phyloP scores from a whole-genome alignment of 805 yeast genomes.

The Candida sonorensis region DNA sequence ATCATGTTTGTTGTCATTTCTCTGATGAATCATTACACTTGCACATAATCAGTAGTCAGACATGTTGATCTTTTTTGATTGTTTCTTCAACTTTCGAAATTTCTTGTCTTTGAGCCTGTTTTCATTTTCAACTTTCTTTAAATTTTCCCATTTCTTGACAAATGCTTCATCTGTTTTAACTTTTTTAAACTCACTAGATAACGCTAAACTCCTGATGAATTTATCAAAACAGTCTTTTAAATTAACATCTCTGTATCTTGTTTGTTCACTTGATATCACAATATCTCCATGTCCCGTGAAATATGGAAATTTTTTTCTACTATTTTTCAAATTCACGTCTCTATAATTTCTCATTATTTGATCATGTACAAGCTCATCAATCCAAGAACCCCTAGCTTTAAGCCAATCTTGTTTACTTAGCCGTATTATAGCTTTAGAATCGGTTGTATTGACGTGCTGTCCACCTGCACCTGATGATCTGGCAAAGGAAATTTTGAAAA shows the following conservation, averaged over 20 bases:
- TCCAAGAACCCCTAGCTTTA: slow-evolving; percentile 37
- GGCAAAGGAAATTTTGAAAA: slow-evolving; percentile 34
- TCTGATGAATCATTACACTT: no score
- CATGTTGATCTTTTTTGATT: slow-evolving; percentile 11
- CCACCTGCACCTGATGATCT: slow-evolving; percentile 57
- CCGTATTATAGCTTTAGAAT: slow-evolving; percentile 35
- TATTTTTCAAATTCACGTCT: slow-evolving; percentile 10
- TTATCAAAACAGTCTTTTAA: slow-evolving; percentile 39
- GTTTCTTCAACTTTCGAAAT: no score
- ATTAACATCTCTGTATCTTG: slow-evolving; percentile 39
- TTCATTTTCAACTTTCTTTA: slow-evolving; percentile 17
- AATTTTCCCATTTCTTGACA: slow-evolving; percentile 34
- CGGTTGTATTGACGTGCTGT: slow-evolving; percentile 54
- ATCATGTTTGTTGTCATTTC: no score
- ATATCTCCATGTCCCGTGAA: slow-evolving; percentile 24
- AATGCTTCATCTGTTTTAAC: slow-evolving; percentile 37
- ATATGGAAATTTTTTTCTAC: slow-evolving; percentile 16
- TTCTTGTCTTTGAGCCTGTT: slow-evolving; percentile 20
- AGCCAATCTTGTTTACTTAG: slow-evolving; percentile 29
- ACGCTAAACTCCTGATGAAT: slow-evolving; percentile 32
- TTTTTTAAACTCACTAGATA: slow-evolving; percentile 23
- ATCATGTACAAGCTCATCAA: slow-evolving; percentile 30
- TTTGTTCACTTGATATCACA: slow-evolving; percentile 16
- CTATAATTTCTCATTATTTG: slow-evolving; percentile 24
- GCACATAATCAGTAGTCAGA: slow-evolving; percentile 12